Conservation (phyloP, 129 eudicot species). For the sunflower (Helianthus annuus) region HanXRQr2.0-SUNRISE NC_035449.2:188778309-188778808, state of each 20-base stretch:
- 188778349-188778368: conserved; percentile 35
- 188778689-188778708: conserved; percentile 20
- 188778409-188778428: background rate
- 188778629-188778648: conserved; percentile 22
- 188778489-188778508: conserved; percentile 44
- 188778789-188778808: conserved; percentile 43
- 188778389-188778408: conserved; percentile 1
- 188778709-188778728: conserved; percentile 16
- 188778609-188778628: conserved; percentile 33
- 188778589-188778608: conserved; percentile 48
- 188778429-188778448: conserved; percentile 35
- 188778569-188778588: conserved; percentile 38
- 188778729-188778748: conserved; percentile 1
- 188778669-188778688: conserved; percentile 44
- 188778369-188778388: conserved; percentile 45
- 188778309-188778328: conserved; percentile 29
- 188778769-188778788: conserved; percentile 28
- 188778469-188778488: conserved; percentile 38
- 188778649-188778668: conserved; percentile 30
- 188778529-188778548: background rate
- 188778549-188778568: conserved; percentile 24
- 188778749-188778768: conserved; percentile 33
- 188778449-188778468: conserved; percentile 45
- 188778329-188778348: conserved; percentile 44
- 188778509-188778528: conserved; percentile 37